A percentile compares a stretch with the other conserved stretches of the same genome.
These are phyloP conservation scores for Linaria vulgaris DNA, from an alignment of 257 asterid species.

Conservation along the genomic window DNA sequence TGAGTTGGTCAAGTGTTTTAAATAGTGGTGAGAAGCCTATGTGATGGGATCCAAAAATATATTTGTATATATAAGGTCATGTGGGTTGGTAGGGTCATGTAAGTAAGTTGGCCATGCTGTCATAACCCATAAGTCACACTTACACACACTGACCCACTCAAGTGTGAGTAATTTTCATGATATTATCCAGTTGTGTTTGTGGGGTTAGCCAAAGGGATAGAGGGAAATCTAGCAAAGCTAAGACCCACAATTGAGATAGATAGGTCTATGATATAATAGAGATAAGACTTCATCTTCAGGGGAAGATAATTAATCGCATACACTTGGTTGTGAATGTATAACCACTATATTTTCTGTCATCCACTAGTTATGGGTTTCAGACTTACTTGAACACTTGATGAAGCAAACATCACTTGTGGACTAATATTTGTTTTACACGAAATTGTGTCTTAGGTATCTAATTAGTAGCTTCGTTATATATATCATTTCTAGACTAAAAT, in stretches of 20 bases:
- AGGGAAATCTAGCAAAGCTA: conserved; percentile 37
- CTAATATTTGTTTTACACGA: conserved; percentile 3
- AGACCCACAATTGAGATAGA: conserved; percentile 48
- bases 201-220: conserved; percentile 44
- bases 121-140: no score
- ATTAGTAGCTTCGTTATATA: neutral
- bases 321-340: conserved; percentile 49
- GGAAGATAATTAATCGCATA: conserved; percentile 1
- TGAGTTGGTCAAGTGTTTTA: conserved; percentile 37
- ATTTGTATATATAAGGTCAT: conserved; percentile 36
- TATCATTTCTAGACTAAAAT: neutral
- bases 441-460: neutral
- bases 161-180: conserved; percentile 26
- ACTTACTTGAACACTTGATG: conserved; percentile 23
- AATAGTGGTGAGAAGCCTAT: conserved; percentile 34
- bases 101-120: conserved; percentile 55
- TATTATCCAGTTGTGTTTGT: conserved; percentile 54
- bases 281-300: conserved; percentile 37
- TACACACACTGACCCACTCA: conserved; percentile 38
- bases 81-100: conserved; percentile 57
- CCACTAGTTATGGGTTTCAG: conserved; percentile 37
- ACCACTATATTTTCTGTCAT: conserved; percentile 27
- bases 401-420: conserved; percentile 19
- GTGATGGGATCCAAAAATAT: conserved; percentile 42
- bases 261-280: conserved; percentile 52